Base-by-base conservation (phyloP, 257 asterid species). In the Solanum bulbocastanum region DNA sequence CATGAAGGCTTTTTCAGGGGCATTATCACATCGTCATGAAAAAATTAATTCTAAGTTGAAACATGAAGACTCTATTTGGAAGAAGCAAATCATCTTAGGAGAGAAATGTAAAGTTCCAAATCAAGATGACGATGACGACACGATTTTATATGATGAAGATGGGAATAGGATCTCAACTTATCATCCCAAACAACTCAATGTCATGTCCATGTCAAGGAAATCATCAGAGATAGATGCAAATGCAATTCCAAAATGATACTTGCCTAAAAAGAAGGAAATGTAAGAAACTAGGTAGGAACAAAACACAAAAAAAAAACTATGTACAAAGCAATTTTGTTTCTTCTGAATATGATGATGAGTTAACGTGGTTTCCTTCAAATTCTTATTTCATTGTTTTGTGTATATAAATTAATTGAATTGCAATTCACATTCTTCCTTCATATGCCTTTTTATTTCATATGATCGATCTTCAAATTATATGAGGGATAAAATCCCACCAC, bases 21-120 rank as follows among this genome's bases (percentile, higher is more conserved):
- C 84, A 83, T 8, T 88, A 7, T 1, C 40, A 30, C 25, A 5
- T 0, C 5, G 76, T 11, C 75, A 46, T 6, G 78, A 73, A 1
- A 91, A 87, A 83, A 86, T 75, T 35, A 90, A 91, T 56, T 91
- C 88, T 68, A 91, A 92, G 82, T 76, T 91, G 86, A 93, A 93
- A 40, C 96, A 90, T 11, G 98, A 96, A 87, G 99, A 96, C 42
- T 95, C 97, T 33, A 84, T 96, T 11, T 96, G 98, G 99, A 96
- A 94, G 88, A 96, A 95, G 89, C 90, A 96, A 36, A 96, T 96
- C 30, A 95, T 96, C 27, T 79, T 96, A 60, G 99, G 99, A 10
- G 99, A 96, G 88, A 93, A 92, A 86, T 94, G 98, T 90, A 93
- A 89, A 91, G 95, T 95, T 13, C 97, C 97, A 14, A 5, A 30